Evolutionary conservation across 345 rosid species (phyloP), one percentile per base, ranked within the genome.

Genomic region (Populus alba): DNA sequence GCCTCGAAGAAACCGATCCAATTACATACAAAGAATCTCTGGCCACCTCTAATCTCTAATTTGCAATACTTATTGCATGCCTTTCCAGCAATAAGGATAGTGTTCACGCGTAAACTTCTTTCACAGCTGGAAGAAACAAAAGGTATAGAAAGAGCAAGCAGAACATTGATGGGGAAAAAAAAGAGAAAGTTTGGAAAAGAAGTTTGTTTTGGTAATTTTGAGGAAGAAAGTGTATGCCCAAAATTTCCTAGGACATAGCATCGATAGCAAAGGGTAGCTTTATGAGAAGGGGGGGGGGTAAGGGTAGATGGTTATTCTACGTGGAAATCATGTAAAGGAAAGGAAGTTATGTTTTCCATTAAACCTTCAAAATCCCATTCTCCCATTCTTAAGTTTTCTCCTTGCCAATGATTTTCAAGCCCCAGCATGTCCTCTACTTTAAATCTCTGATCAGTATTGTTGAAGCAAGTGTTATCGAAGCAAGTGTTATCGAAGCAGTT

Each of bases 301-400:
- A 68, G 77, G 49, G 59, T 41, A 29, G 80, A 16, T 25, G 59
- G 77, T 84, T 77, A 91, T 73, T 86, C 90, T 80, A 86, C 81
- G 81, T 93, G 93, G 90, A 90, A 93, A 87, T 95, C 97, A 87
- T 89, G 95, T 75, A 88, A 90, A 73, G 97, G 95, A 68, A 91
- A 90, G 78, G 94, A 87, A 47, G 92, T 85, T 67, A 86, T 83
- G 66, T 91, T 89, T 72, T 88, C 91, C 81, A 93, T 89, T 72
- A 95, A 88, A 78, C 90, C 92, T 78, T 94, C 97, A 22, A 92
- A 86, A 81, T 91, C 98, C 97, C 98, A 94, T 74, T 92, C 98
- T 84, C 93, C 98, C 68, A 87, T 84, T 84, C 89, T 85, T 63
- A 89, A 89, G 92, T 87, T 89, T 84, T 90, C 92, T 82, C 85